Evolutionary conservation across 306 rosid genomes (phyloP).

Genomic region (Ormosia emarginata): DNA sequence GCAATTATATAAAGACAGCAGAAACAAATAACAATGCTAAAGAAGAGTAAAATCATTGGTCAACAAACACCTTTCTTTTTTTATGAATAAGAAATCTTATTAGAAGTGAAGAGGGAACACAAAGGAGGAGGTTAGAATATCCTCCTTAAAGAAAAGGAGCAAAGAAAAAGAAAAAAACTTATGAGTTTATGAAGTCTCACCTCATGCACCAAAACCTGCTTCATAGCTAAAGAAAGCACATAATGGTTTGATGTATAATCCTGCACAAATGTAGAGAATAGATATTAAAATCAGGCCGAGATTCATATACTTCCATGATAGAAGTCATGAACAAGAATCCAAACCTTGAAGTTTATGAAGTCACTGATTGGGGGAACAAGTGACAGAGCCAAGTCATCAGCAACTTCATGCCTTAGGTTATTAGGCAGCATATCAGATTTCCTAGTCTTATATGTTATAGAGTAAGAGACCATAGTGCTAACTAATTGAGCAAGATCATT

Average conservation of each 20-base stretch:
- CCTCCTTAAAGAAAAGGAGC: constrained; percentile 1
- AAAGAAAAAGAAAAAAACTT: constrained; percentile 3
- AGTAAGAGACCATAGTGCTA: constrained; percentile 76
- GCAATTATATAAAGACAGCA: neutral
- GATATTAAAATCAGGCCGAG: constrained; percentile 11
- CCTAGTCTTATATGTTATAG: constrained; percentile 58
- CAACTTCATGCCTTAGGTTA: constrained; percentile 46
- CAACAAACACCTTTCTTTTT: neutral
- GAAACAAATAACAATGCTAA: neutral
- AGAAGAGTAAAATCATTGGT: neutral
- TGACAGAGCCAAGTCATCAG: constrained; percentile 48
- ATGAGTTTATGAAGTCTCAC: constrained; percentile 39
- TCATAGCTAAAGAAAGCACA: constrained; percentile 72
- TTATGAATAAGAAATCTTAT: neutral
- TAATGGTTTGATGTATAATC: constrained; percentile 64
- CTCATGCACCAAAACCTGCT: constrained; percentile 83
- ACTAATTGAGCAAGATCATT: constrained; percentile 66
- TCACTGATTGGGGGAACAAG: constrained; percentile 71
- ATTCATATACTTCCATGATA: constrained; percentile 2
- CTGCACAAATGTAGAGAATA: constrained; percentile 43
- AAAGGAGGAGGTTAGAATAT: neutral
- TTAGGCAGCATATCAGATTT: constrained; percentile 46
- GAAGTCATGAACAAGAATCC: constrained; percentile 27
- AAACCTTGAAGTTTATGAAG: constrained; percentile 76
- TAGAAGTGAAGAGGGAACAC: neutral